Base-by-base conservation (phyloP, 1,284 basidiomycete genomes). In the Ganoderma meredithae region DNA sequence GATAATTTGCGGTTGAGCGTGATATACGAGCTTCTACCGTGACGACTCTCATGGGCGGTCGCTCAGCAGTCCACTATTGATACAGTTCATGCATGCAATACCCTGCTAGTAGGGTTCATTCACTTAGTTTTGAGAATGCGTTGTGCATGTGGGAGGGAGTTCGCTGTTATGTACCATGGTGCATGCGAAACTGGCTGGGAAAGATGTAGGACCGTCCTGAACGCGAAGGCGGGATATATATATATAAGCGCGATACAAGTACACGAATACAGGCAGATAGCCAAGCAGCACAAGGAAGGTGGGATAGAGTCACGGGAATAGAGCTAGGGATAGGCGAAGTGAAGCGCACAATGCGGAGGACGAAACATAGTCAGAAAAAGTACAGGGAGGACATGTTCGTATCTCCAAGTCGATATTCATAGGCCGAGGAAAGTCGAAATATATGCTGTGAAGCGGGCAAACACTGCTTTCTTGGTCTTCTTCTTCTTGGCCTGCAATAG, bases 361-460 rank as follows among this genome's bases (percentile, higher is more conserved):
- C 52, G 27, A 41, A 58, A 22, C 8, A 4, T 1, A 13, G 4
- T 10, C n/a, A 10, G n/a, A 33, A n/a, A 58, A 58, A 36, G 10
- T 49, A 49, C 10, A 49, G 10, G 22, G 25, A 49, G 22, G 47
- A 10, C 10, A 22, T 4, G 22, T 49, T 22, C 56, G 22, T 22
- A 13, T 40, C n/a, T 22, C 19, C n/a, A 4, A 4, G 56, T 40
- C 56, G 12, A 40, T 33, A 49, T 47, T 73, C 69, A 77, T 53
- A 77, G 66, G 19, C 75, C 75, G 65, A 77, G 74, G 73, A 77
- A 77, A 6, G 76, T 71, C 40, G 76, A 76, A 40, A 77, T 70
- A 69, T 77, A 76, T 60, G 76, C 74, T n/a, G 76, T 77, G 65
- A 76, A 66, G 41, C 76, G 74, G 8, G 76, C 76, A 40, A 76